Evolutionary conservation across 768 basidiomycete species (phyloP), one percentile per base, ranked within the genome.

Genomic region (Phaeotremella skinneri): DNA sequence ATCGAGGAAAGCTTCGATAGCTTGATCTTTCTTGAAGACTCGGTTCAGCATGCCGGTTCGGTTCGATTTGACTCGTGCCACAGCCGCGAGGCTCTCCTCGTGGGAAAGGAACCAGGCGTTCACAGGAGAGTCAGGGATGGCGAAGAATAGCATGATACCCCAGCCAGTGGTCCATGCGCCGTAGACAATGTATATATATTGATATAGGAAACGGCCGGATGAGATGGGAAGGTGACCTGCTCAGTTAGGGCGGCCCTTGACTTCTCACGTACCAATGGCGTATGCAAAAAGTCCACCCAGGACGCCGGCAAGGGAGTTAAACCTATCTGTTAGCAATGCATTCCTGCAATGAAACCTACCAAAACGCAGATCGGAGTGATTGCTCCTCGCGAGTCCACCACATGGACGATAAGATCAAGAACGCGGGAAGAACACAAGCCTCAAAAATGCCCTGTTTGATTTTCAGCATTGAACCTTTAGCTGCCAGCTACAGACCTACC

Each of bases 371-470:
- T 21, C 72, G 30, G 55, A 62, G 59, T 0, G 80, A 79, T 59
- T 80, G 79, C 56, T 81, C 79, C 0, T 60, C 64, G 32, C 80
- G 71, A 3, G 78, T 80, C 61, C 80, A 81, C 72, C 71, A 80
- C 62, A 74, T 76, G 1, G 68, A 59, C 1, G 79, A 80, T 39
- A 80, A 70, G 11, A 80, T 66, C 55, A 80, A 75, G 66, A 75
- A 75, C 20, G 23, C 50, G 20, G 39, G 56, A 9, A 13, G 67
- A 43, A 27, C 11, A 56, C 31, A 34, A 49, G 39, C 27, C 32
- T 17, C 42, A 13, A n/a, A 59, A 13, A 64, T 26, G 0, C 62
- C 62, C 7, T 59, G 54, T 26, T 59, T 27, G 14, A 39, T 25
- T 20, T 26, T n/a, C n/a, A 9, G 16, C 3, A 56, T 43, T 62